phyloP scores from a whole-genome alignment of 108 stramenopile species.

The Aurantiochytrium sp. region DNA sequence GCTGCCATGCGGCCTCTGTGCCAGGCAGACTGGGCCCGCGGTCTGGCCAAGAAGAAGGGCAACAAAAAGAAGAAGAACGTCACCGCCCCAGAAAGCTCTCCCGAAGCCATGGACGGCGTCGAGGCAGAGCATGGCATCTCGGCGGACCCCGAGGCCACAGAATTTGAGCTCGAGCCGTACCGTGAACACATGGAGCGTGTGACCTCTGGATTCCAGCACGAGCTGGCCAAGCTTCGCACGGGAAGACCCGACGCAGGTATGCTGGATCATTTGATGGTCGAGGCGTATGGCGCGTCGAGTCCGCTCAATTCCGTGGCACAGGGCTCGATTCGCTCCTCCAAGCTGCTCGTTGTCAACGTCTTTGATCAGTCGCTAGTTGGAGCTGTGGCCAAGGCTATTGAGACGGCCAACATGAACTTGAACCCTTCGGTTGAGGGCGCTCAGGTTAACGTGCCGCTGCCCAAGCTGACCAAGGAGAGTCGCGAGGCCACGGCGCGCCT shows the following conservation, averaged over 20 bases:
- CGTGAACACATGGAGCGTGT: not conserved
- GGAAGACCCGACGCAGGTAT: not conserved
- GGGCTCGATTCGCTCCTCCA: not conserved
- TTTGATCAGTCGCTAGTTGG: not conserved
- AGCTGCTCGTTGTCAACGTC: not conserved
- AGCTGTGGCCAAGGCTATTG: not conserved
- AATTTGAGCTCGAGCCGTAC: not conserved
- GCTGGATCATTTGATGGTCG: not conserved
- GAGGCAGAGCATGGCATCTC: not conserved
- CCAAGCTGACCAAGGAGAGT: slow-evolving; percentile 9
- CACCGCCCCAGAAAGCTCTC: not conserved
- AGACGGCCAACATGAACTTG: not conserved
- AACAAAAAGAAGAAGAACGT: not conserved
- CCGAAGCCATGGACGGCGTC: not conserved
- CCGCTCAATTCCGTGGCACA: not conserved
- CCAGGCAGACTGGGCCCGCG: not conserved
- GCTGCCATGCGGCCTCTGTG: no score
- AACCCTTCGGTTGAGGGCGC: slow-evolving; percentile 3
- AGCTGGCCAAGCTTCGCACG: not conserved
- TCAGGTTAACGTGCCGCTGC: not conserved
- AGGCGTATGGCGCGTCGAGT: not conserved
- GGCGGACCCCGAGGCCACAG: not conserved
- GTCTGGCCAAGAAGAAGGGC: not conserved
- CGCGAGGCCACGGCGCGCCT: not conserved
- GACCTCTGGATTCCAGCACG: not conserved